Base-by-base conservation (phyloP, 768 basidiomycete species). In the Kondoa malvinella region DNA sequence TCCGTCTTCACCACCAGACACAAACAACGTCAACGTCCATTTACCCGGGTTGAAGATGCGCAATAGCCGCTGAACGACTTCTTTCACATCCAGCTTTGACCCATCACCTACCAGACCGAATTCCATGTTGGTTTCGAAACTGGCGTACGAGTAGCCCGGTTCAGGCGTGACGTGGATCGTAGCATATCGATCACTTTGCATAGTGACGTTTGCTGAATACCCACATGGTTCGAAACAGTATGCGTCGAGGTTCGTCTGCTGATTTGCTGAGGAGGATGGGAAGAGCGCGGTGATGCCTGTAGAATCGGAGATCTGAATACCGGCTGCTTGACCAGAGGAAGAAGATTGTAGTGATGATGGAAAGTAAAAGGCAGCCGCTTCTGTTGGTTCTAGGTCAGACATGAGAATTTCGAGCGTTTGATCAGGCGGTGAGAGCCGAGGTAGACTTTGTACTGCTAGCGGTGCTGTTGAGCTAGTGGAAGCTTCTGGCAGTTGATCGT, bases 131-230 rank as follows among this genome's bases (percentile, higher is more conserved):
- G 90, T 94, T 78, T 99, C 95, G 80, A 99, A 97, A 74, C 88
- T 90, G 71, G 95, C 95, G 77, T 95, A 99, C 59, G 92, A 95
- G 88, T 91, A 97, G 67, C 89, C 94, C 73, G 88, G 86, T 77
- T 97, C 95, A 30, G 95, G 95, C 0, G 95, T 99, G 69, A 97
- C 94, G 76, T 99, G 95, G 67, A 99, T 94, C 4, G 91, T 96
- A 76, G 89, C 96, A 78, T 99, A 99, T 50, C 94, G 90, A 77
- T 96, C 95, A 17, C 84, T 84, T 21, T 77, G 75, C 16, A 80
- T 76, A 14, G 97, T 84, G 12, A 90, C 91, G 76, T 99, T 99
- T 70, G 89, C 87, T 1, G 88, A 91, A 76, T 95, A 99, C 29
- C 95, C 95, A 75, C 95, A 99, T 1, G 95, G 95, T 21, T 84